phyloP scores from a whole-genome alignment of 805 yeast species.

The Candida namnaoensis region DNA sequence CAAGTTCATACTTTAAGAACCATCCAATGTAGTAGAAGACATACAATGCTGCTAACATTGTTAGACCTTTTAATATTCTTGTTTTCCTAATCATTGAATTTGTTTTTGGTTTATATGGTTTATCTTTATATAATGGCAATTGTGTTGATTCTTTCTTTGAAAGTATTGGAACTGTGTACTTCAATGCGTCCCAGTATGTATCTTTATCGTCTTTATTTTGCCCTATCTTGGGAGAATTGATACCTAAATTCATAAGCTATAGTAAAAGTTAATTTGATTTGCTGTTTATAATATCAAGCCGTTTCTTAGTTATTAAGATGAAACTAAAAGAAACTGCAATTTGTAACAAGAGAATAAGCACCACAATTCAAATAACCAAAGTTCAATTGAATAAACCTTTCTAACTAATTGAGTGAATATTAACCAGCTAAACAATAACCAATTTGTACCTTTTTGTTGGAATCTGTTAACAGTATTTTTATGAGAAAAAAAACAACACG shows the following conservation, averaged over 20 bases:
- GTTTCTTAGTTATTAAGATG: too few relatives aligned
- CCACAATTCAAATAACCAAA: too few relatives aligned
- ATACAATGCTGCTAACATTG: constrained; percentile 32
- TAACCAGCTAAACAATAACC: too few relatives aligned
- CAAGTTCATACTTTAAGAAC: constrained; percentile 10
- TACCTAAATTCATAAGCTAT: background rate
- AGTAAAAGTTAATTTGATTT: too few relatives aligned
- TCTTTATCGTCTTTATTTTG: background rate
- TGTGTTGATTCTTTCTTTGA: background rate
- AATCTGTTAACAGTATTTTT: too few relatives aligned
- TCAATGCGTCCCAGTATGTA: constrained; percentile 12
- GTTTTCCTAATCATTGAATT: constrained; percentile 12
- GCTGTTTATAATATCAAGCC: background rate
- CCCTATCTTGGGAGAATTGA: background rate
- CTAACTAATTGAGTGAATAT: too few relatives aligned
- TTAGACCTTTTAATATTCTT: constrained; percentile 36
- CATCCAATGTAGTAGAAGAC: constrained; percentile 24
- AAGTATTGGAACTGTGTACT: constrained; percentile 3
- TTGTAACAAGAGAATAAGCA: too few relatives aligned
- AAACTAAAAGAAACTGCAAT: too few relatives aligned
- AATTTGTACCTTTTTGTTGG: too few relatives aligned
- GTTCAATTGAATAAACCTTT: too few relatives aligned
- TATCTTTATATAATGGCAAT: constrained; percentile 46
- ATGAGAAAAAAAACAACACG: too few relatives aligned
- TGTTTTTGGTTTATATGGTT: constrained; percentile 22